Percentiles rank a stretch among this genome's conserved stretches.
Conservation (phyloP, 73 alveolate species). For the Paraurostyla sp. region DNA sequence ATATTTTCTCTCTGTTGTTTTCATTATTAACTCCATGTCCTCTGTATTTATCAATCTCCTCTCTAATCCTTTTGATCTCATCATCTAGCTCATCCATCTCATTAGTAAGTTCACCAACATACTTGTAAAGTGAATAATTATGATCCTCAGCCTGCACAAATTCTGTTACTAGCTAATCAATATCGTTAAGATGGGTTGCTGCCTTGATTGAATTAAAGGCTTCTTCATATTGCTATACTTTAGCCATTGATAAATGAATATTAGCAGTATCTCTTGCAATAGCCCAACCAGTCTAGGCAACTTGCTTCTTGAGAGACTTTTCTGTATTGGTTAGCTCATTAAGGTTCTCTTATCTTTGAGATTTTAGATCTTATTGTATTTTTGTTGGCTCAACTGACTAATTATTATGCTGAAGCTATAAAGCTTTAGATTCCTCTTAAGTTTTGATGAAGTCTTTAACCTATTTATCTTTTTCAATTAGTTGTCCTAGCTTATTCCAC, state of each 20-base stretch:
- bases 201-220: slow-evolving; percentile 75
- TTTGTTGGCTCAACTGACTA: background rate
- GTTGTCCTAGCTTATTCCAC: slow-evolving; percentile 85
- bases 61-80: slow-evolving; percentile 79
- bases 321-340: slow-evolving; percentile 61
- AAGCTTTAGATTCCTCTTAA: slow-evolving; percentile 57
- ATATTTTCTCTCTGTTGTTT: slow-evolving; percentile 69
- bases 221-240: slow-evolving; percentile 78
- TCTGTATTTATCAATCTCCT: slow-evolving; percentile 55
- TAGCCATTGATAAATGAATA: slow-evolving; percentile 63
- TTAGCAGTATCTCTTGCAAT: slow-evolving; percentile 69
- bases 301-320: slow-evolving; percentile 49
- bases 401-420: too few species aligned
- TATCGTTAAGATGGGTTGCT: slow-evolving; percentile 77
- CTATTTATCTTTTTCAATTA: slow-evolving; percentile 81
- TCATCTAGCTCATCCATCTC: slow-evolving; percentile 91
- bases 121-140: slow-evolving; percentile 80
- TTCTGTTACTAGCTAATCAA: slow-evolving; percentile 70
- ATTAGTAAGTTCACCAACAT: slow-evolving; percentile 86
- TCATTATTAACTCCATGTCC: slow-evolving; percentile 50
- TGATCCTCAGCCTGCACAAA: slow-evolving; percentile 82
- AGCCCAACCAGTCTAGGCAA: slow-evolving; percentile 66
- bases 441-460: slow-evolving; percentile 56
- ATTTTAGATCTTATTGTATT: background rate
- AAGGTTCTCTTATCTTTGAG: slow-evolving; percentile 35